A percentile compares a stretch with the other conserved stretches of the same genome.
phyloP scores from a whole-genome alignment of 176 grass and related monocot species.

The Raddia guianensis region DNA sequence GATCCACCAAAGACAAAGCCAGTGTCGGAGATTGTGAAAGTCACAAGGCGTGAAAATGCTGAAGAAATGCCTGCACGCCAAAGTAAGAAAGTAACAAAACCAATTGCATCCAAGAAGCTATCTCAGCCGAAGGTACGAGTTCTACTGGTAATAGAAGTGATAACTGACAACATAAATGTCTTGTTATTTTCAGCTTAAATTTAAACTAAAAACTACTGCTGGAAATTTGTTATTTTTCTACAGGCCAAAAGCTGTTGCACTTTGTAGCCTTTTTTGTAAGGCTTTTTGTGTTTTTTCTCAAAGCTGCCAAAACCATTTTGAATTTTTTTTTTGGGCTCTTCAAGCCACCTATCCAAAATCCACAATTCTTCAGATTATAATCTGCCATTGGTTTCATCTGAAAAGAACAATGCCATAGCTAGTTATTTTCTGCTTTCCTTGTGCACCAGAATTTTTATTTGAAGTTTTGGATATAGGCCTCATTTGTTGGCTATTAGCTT shows the following conservation, averaged over 20 bases:
- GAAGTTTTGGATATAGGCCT: not conserved
- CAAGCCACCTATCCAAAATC: no score
- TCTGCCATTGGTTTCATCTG: no score
- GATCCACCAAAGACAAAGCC: constrained; percentile 58
- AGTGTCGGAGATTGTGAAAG: constrained; percentile 58
- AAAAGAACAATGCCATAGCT: no score
- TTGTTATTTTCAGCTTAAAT: not conserved
- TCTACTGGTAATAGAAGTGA: not conserved
- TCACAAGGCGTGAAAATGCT: constrained; percentile 53
- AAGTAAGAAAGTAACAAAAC: constrained; percentile 61
- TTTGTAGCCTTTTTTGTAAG: no score
- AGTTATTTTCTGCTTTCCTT: not conserved
- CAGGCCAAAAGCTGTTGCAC: no score
- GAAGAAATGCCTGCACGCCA: constrained; percentile 50
- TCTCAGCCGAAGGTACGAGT: constrained; percentile 69
- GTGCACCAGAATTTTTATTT: constrained; percentile 16
- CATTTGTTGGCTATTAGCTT: not conserved
- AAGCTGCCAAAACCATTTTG: no score
- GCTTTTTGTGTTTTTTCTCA: no score
- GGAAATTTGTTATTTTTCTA: no score
- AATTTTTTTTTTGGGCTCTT: no score
- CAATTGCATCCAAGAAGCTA: constrained; percentile 62
- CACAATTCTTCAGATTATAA: no score
- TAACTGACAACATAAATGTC: not conserved
- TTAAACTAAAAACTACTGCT: no score